These are phyloP conservation scores for Recurvomyces mirabilis DNA, from an alignment of 495 filamentous ascomycete genomes.

Conservation along the genomic window DNA sequence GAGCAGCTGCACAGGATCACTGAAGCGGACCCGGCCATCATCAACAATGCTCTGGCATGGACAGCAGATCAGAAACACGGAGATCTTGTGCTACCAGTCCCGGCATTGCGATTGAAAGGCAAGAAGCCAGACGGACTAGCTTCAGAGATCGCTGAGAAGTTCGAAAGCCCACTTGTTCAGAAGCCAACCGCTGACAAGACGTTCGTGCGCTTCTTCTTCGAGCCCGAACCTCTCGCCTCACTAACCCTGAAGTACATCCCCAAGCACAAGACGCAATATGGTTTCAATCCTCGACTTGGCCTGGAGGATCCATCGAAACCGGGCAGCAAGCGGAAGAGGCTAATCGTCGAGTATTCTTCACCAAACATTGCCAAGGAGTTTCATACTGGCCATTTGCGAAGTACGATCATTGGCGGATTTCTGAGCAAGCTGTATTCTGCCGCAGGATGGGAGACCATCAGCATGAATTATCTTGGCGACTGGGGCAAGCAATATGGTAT, in stretches of 20 bases:
- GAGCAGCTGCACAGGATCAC: slow-evolving; percentile 60
- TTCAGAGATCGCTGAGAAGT: slow-evolving; percentile 59
- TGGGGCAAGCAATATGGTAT: slow-evolving; percentile 71
- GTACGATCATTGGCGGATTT: slow-evolving; percentile 67
- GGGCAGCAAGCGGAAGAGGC: slow-evolving; percentile 28
- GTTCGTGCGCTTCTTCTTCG: slow-evolving; percentile 72
- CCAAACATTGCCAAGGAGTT: slow-evolving; percentile 72
- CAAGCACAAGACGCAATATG: slow-evolving; percentile 31
- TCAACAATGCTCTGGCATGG: slow-evolving; percentile 71
- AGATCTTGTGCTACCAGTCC: slow-evolving; percentile 69
- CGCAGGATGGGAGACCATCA: slow-evolving; percentile 60
- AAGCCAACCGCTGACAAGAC: slow-evolving; percentile 51
- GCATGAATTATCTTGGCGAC: slow-evolving; percentile 68
- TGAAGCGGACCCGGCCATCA: slow-evolving; percentile 59
- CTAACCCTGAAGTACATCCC: slow-evolving; percentile 37
- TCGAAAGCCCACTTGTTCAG: slow-evolving; percentile 60
- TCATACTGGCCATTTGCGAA: slow-evolving; percentile 59
- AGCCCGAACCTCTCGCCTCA: slow-evolving; percentile 30
- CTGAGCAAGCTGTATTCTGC: slow-evolving; percentile 56
- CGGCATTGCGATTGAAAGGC: slow-evolving; percentile 69
- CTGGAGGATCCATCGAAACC: slow-evolving; percentile 26
- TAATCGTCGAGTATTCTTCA: slow-evolving; percentile 57
- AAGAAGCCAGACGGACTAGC: slow-evolving; percentile 66
- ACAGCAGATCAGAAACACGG: slow-evolving; percentile 80
- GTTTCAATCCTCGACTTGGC: slow-evolving; percentile 30